Conservation (phyloP, 306 rosid species). For the Citrullus mucosospermus region DNA sequence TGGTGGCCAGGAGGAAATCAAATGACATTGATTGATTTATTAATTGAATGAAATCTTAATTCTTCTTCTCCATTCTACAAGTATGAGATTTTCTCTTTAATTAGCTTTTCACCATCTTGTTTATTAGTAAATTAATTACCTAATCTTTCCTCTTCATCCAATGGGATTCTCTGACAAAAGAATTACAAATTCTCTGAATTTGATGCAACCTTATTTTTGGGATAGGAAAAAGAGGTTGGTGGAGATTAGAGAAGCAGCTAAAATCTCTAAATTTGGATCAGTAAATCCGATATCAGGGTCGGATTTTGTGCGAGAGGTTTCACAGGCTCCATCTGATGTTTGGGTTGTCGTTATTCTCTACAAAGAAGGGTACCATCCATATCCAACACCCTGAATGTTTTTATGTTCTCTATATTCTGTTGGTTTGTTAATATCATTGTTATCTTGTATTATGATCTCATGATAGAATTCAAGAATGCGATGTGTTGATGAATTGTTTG, state of each 20-base stretch:
- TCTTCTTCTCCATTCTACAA: no score
- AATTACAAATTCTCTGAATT: neutral
- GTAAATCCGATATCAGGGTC: constrained; percentile 82
- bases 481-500: constrained; percentile 69
- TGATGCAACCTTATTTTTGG: constrained; percentile 1
- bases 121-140: neutral
- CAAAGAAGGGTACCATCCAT: constrained; percentile 66
- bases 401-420: neutral
- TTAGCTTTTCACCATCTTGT: neutral
- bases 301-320: constrained; percentile 92
- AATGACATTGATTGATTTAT: neutral
- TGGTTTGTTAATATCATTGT: constrained; percentile 2
- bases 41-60: neutral
- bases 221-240: constrained; percentile 83
- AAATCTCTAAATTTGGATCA: constrained; percentile 69
- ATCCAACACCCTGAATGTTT: neutral
- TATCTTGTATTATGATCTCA: neutral
- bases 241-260: constrained; percentile 78
- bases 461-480: constrained; percentile 64
- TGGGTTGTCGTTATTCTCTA: constrained; percentile 95
- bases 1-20: neutral
- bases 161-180: neutral
- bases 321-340: constrained; percentile 91
- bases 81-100: neutral
- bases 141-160: neutral